These are phyloP conservation scores for Skeletonema tropicum DNA, from an alignment of 108 stramenopile genomes.

Conservation along the genomic window DNA sequence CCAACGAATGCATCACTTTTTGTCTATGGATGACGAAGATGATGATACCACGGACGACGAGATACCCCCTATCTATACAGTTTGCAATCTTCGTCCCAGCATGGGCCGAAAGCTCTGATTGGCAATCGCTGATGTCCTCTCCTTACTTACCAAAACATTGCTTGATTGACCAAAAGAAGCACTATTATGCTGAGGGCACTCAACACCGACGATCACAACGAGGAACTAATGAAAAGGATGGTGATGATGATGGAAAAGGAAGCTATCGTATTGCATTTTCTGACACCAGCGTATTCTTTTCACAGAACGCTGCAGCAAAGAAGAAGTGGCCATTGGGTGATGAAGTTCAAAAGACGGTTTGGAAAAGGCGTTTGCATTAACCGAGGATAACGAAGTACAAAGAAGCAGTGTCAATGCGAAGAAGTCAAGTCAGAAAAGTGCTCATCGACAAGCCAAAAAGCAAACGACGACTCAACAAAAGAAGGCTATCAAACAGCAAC, in stretches of 20 bases:
- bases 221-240: not conserved
- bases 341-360: constrained; percentile 36
- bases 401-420: not conserved
- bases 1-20: constrained; percentile 55
- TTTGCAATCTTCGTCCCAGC: constrained; percentile 90
- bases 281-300: constrained; percentile 83
- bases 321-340: constrained; percentile 51
- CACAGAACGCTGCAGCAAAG: constrained; percentile 73
- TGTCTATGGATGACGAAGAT: not conserved
- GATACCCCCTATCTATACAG: constrained; percentile 70
- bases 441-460: not conserved
- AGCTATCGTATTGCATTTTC: constrained; percentile 78
- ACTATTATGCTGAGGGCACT: constrained; percentile 85
- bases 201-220: constrained; percentile 55
- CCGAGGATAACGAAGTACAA: constrained; percentile 1
- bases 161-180: constrained; percentile 59
- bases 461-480: not conserved
- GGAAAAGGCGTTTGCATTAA: constrained; percentile 56
- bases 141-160: constrained; percentile 62
- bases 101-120: constrained; percentile 83
- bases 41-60: not conserved
- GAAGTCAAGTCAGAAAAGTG: constrained; percentile 4
- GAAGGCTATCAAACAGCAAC: constrained; percentile 1
- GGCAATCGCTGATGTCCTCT: constrained; percentile 64
- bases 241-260: constrained; percentile 31